phyloP scores from a whole-genome alignment of 306 rosid genomes.

The Cucurbita moschata region DNA sequence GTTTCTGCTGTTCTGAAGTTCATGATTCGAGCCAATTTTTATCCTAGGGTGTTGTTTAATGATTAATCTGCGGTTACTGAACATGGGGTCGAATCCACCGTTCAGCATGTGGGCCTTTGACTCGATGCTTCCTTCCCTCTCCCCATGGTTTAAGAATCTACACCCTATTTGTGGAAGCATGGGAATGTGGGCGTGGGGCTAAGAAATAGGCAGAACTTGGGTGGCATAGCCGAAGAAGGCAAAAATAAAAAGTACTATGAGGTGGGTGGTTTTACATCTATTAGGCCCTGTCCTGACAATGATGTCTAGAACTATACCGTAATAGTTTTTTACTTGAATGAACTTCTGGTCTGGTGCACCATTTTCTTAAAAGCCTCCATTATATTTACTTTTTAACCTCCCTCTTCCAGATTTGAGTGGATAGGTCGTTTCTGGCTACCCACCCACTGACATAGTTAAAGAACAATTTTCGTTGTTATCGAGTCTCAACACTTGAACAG shows the following conservation, averaged over 20 bases:
- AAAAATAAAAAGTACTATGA: neutral
- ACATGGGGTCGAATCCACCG: neutral
- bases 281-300: neutral
- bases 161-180: neutral
- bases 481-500: neutral
- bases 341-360: neutral
- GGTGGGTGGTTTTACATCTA: neutral
- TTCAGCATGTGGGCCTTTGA: neutral
- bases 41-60: neutral
- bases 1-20: neutral
- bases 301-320: neutral
- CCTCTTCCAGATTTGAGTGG: neutral
- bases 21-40: neutral
- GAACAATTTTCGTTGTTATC: neutral
- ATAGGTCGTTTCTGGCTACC: neutral
- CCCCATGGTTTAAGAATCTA: neutral
- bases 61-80: neutral
- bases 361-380: neutral
- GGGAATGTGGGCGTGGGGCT: neutral
- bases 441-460: neutral
- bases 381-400: neutral
- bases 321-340: neutral
- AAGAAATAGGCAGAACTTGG: neutral
- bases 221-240: neutral
- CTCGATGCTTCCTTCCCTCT: neutral